A percentile compares a stretch with the other conserved stretches of the same genome.
Conservation (phyloP, 768 basidiomycete species). For the Inosperma sp. region DNA sequence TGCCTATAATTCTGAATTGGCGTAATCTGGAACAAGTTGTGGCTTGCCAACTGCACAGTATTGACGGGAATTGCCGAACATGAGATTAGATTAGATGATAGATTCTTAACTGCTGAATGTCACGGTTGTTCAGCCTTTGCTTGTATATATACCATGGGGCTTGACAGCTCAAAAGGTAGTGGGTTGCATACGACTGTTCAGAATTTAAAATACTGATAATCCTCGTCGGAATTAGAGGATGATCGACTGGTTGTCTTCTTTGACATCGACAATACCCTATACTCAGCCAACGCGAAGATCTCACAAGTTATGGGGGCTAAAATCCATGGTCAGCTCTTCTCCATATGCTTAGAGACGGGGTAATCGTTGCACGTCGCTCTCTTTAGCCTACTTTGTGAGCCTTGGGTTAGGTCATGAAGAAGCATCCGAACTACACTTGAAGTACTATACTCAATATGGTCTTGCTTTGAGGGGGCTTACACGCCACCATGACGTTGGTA, state of each 20-base stretch:
- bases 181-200: no score
- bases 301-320: slow-evolving; percentile 74
- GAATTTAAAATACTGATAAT: neutral
- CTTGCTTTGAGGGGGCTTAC: slow-evolving; percentile 76
- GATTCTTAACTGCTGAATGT: neutral
- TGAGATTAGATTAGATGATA: slow-evolving; percentile 25
- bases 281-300: slow-evolving; percentile 70
- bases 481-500: slow-evolving; percentile 73
- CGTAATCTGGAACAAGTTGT: slow-evolving; percentile 30
- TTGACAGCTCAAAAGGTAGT: no score
- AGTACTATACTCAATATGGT: slow-evolving; percentile 78
- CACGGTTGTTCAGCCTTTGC: neutral
- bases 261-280: slow-evolving; percentile 87
- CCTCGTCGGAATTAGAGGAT: slow-evolving; percentile 31
- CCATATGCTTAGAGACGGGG: neutral
- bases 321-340: slow-evolving; percentile 58
- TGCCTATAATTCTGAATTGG: slow-evolving; percentile 39
- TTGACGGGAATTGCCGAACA: slow-evolving; percentile 34
- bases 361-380: neutral
- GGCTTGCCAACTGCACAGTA: slow-evolving; percentile 47
- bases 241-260: slow-evolving; percentile 66
- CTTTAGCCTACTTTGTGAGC: slow-evolving; percentile 65
- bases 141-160: no score
- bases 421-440: slow-evolving; percentile 62
- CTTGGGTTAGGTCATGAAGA: slow-evolving; percentile 65